Base-by-base conservation (phyloP, 805 yeast species). In the Zygosaccharomyces kombuchaensis region DNA sequence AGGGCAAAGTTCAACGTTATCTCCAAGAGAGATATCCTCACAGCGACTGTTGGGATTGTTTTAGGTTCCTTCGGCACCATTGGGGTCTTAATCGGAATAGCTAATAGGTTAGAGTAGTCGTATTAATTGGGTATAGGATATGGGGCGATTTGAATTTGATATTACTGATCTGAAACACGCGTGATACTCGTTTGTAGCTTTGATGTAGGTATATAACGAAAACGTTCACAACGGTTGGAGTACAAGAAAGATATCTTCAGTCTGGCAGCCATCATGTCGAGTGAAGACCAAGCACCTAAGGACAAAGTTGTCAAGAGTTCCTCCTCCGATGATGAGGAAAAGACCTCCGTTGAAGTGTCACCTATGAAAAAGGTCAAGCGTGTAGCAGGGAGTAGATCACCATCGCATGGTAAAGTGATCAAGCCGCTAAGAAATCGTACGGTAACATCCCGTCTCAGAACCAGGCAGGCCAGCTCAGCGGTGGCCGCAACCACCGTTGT, bases 61-160 rank as follows among this genome's bases (percentile, higher is more conserved):
- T 37, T 56, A 17, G 62, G 62, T 10, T 47, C 58, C 21, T 40
- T 56, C 22, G 55, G 57, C 10, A 55, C 62, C 16, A 46, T 58
- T 23, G 56, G 56, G 9, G 17, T 55, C 16, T 40, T 58, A 22
- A 46, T 54, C 7, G 53, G 53, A 2, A 34, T 58, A 38, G 62
- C 62, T 22, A 55, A 55, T 34, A 47, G 41, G 25, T 29, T 53
- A 50, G 55, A 55, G 19, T 51, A 47, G 25, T 13, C n/a, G n/a
- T 29, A 29, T 9, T 43, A 43, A 36, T 30, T 22, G 12, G 31
- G 29, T 17, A 13, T 21, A 14, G 32, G 37, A 19, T 19, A 19
- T 19, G 21, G 21, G 21, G 23, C 22, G 23, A 21, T 39, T 19
- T 44, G 17, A 31, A 32, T 32, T 37, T 34, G 35, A 46, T 38